Evolutionary conservation across 23 red algal species (phyloP), one percentile per base, ranked within the genome.

Genomic region (Porphyridium purpureum): DNA sequence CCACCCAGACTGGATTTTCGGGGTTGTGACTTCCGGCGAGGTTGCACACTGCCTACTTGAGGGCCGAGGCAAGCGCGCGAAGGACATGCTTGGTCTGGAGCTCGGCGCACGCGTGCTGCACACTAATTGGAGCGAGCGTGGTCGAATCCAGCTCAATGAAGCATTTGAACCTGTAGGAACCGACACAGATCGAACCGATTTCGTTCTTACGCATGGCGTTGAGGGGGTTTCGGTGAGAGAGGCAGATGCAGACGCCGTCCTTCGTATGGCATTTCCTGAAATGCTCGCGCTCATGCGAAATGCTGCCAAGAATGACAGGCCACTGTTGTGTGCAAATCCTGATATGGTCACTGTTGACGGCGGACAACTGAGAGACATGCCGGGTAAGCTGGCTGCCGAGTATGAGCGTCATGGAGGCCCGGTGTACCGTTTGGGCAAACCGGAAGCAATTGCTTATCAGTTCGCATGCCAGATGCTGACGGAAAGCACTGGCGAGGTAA

Each of bases 261-360:
- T 57, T 33, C 19, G 64, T 11, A 19, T 88, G n/a, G 35, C 63
- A 5, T 35, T 56, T 4, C 54, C 59, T 8, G 54, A 50, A 11
- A 40, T 79, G 3, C 38, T 42, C 19, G n/a, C 19, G 4, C 59
- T 64, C n/a, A 11, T 64, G 14, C 33, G 19, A 19, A 24, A 7
- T 7, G 35, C 22, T 0, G 54, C 54, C 11, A 24, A 31, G 17
- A 25, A n/a, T n/a, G n/a, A n/a, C n/a, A 49, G 55, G 27, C 82
- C 80, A 8, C 66, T 88, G 55, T 61, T 66, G 27, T 88, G 82
- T 53, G 72, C 54, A 1, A 88, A 88, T 49, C 82, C 82, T 9
- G 82, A 88, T 49, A 27, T 76, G 24, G 82, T 88, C 1, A 88
- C 82, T 17, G 82, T 88, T 17, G 82, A 77, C 38, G 82, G 82